Evolutionary conservation across 1,284 basidiomycete species (phyloP), one percentile per base, ranked within the genome.

Genomic region (Marasmius fiardii): DNA sequence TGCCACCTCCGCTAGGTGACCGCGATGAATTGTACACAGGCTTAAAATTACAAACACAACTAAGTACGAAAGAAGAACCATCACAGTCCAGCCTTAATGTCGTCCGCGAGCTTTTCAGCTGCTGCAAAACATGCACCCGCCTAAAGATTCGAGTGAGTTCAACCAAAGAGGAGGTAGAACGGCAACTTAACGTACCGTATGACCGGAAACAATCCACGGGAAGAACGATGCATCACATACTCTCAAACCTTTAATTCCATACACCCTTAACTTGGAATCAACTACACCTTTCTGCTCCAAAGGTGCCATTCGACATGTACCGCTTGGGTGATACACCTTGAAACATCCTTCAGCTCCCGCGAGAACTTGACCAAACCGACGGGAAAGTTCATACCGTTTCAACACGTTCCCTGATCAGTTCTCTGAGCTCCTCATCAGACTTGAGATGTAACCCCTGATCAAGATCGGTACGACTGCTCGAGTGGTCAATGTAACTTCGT

Each of bases 21-120:
- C n/a, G n/a, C n/a, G n/a, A n/a, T n/a, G n/a, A n/a, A n/a, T n/a
- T n/a, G n/a, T n/a, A n/a, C n/a, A n/a, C n/a, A n/a, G n/a, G n/a
- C n/a, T n/a, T n/a, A n/a, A n/a, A n/a, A n/a, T n/a, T n/a, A n/a
- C n/a, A n/a, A n/a, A n/a, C n/a, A n/a, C n/a, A n/a, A n/a, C n/a
- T 31, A 31, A 41, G 16, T 18, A 20, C 5, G 39, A 18, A 41
- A 41, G 14, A 18, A 18, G 7, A 20, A 18, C 11, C 2, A 20
- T 41, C 20, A 41, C 16, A 41, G 39, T 16, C 39, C 39, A 41
- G 39, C 16, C 39, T 64, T 41, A 16, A 41, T 41, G n/a, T 14
- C 11, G 60, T 88, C 85, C 1, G 85, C 76, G 2, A 83, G 71
- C 64, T 85, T 86, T 67, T 90, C 86, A 0, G 78, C 86, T 18